Base-by-base conservation (phyloP, 208 protist genomes). In the Acanthamoeba healyi region DNA sequence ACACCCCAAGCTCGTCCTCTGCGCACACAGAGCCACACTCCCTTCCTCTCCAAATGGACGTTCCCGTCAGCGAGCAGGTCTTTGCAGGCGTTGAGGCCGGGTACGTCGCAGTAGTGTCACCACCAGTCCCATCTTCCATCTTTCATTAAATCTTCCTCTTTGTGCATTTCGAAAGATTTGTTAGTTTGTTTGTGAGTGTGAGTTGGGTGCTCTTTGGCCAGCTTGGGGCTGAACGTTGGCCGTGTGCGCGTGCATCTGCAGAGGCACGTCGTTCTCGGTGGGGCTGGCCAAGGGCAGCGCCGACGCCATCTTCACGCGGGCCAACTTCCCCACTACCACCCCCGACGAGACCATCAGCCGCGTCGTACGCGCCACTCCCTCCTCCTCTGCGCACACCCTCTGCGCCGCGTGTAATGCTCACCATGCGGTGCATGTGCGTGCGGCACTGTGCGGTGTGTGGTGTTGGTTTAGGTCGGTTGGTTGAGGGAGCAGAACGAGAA, bases 301-400 rank as follows among this genome's bases (percentile, higher is more conserved):
- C 38, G n/a, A 87, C 7, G 19, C 26, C 79, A 87, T 87, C 42
- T 54, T 87, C 32, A 29, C 42, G 46, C 42, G 79, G 5, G 46
- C 42, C 46, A 63, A 54, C 79, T 87, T 87, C 36, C 79, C 79
- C 42, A 87, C 79, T 0, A 87, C 79, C 42, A 87, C 79, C 26
- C 79, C 79, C 44, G 79, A 87, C 46, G 79, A 87, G 79, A 87
- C 79, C 46, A 79, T 79, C 14, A 17, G 70, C 38, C 70, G 70
- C 38, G 70, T 79, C 38, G 70, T 79, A 44, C 70, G 70, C 4
- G 44, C 44, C n/a, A 12, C 44, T 49, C 44, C 44, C 44, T 49
- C 44, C 44, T 49, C 44, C 44, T 49, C 44, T 12, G 9, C 44
- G 9, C n/a, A 4, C 44, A 4, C 44, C 12, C 44, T 49, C 44